Percentiles rank a stretch among this genome's conserved stretches.
Conservation (phyloP, 768 basidiomycete genomes). For the Collybia mongolica region DNA sequence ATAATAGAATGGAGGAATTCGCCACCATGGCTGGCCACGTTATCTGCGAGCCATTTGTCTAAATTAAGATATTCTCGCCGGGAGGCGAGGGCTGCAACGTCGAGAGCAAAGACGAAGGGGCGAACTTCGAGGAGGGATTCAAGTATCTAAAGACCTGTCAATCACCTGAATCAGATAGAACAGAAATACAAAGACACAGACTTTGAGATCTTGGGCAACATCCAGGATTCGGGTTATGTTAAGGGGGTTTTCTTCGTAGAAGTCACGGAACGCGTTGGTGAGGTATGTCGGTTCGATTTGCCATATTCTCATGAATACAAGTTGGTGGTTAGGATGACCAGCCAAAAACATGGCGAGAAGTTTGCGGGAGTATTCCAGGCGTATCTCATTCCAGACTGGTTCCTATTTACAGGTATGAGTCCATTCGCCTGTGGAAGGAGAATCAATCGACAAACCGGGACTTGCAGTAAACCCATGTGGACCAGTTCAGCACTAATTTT, state of each 20-base stretch:
- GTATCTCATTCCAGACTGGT: conserved; percentile 84
- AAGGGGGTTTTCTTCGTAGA: conserved; percentile 87
- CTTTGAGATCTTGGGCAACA: conserved; percentile 93
- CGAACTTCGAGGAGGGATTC: conserved; percentile 90
- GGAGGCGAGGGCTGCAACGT: conserved; percentile 92
- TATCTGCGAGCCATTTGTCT: conserved; percentile 94
- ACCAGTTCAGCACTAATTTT: conserved; percentile 94
- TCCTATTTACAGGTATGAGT: conserved; percentile 41
- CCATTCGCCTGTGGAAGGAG: neutral
- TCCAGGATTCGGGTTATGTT: conserved; percentile 95
- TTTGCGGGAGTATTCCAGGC: conserved; percentile 83
- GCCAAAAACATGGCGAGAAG: conserved; percentile 88
- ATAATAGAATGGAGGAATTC: conserved; percentile 89
- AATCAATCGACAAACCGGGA: conserved; percentile 60
- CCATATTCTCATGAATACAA: conserved; percentile 97
- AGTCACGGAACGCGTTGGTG: conserved; percentile 85
- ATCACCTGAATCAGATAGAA: neutral
- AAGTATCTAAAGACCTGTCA: conserved; percentile 58
- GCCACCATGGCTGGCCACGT: conserved; percentile 75
- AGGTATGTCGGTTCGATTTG: conserved; percentile 86
- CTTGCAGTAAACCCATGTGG: conserved; percentile 89
- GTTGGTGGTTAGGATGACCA: conserved; percentile 91
- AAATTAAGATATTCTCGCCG: conserved; percentile 92
- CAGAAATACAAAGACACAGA: conserved; percentile 26
- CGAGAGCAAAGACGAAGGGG: conserved; percentile 87